Evolutionary conservation across 345 rosid species (phyloP).

Genomic region (Firmiana major): DNA sequence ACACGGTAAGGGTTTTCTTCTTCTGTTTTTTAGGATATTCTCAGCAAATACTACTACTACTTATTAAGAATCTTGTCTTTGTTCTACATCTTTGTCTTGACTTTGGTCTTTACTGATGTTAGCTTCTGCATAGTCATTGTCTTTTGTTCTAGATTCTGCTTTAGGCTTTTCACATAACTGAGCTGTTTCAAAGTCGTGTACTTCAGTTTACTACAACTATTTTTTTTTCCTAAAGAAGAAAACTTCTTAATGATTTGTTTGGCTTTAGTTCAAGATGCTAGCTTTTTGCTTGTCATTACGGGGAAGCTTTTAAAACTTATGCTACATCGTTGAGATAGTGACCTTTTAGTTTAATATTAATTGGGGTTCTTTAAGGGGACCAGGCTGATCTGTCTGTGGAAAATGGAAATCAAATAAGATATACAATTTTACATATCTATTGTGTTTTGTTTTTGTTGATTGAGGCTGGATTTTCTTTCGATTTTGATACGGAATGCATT

Average conservation of each 20-base stretch:
- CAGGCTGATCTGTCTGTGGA: not conserved
- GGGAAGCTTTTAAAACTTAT: not conserved
- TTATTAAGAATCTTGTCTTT: not conserved
- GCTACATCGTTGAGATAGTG: not conserved
- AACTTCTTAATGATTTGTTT: not conserved
- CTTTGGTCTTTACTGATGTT: not conserved
- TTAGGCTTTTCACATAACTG: too few relatives aligned
- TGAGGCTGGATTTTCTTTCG: not conserved
- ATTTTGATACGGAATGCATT: not conserved
- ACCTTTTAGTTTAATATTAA: not conserved
- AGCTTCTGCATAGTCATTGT: not conserved
- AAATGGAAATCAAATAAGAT: not conserved
- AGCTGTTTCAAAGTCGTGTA: not conserved
- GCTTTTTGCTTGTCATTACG: not conserved
- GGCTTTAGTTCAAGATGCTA: not conserved
- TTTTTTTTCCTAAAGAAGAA: not conserved
- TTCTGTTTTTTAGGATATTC: not conserved
- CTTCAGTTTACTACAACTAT: not conserved
- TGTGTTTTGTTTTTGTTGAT: not conserved
- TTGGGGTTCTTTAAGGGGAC: not conserved
- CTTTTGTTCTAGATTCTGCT: too few relatives aligned
- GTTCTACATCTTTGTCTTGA: not conserved
- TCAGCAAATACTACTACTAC: too few relatives aligned
- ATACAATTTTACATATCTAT: too few relatives aligned
- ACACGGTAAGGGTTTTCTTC: constrained; percentile 43